Evolutionary conservation across 495 filamentous ascomycete species (phyloP).

Genomic region (Astrothelium macrocarpum): DNA sequence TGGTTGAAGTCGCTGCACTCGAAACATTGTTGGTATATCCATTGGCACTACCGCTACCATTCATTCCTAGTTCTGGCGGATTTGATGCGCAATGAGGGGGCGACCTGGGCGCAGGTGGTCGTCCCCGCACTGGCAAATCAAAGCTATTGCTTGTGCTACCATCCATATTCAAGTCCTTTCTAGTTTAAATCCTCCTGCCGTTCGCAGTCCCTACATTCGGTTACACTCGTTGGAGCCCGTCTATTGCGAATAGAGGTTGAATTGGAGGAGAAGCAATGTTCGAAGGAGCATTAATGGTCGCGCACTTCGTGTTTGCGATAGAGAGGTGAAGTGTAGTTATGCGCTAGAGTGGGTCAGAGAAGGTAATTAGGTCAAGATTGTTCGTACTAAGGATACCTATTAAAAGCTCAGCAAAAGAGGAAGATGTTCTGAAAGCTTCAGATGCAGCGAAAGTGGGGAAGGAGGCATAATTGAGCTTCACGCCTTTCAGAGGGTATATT

Average conservation of each 20-base stretch:
- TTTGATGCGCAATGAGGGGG: neutral
- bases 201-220: neutral
- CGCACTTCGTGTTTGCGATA: neutral
- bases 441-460: neutral
- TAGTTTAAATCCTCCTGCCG: neutral
- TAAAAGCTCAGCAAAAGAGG: neutral
- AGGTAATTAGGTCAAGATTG: neutral
- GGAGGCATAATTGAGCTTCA: neutral
- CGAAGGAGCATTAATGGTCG: neutral
- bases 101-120: neutral
- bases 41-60: neutral
- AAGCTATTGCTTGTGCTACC: neutral
- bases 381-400: neutral
- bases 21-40: neutral
- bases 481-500: neutral
- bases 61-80: neutral
- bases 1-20: neutral
- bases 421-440: neutral
- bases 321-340: neutral
- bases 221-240: neutral
- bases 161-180: neutral
- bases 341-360: neutral
- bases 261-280: neutral
- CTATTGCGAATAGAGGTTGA: neutral
- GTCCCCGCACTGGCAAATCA: conserved; percentile 1